These are phyloP conservation scores for Cucumis variabilis DNA, from an alignment of 331 rosid genomes.

Conservation along the genomic window DNA sequence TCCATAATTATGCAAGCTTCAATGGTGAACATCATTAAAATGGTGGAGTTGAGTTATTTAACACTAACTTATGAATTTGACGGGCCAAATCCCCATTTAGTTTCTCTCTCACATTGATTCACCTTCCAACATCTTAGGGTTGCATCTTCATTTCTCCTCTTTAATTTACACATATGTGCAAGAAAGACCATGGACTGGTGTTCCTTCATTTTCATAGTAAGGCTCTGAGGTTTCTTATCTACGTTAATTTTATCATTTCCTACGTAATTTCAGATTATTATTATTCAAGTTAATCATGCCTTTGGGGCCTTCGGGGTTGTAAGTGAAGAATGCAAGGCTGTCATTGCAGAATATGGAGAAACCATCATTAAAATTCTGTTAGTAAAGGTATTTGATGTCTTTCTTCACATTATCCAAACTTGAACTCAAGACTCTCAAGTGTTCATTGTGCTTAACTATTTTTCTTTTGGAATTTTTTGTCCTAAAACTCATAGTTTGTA, in stretches of 20 bases:
- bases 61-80: no score
- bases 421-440: neutral
- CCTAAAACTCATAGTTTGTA: no score
- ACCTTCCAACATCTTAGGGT: neutral
- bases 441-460: neutral
- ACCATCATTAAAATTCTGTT: slow-evolving; percentile 63
- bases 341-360: slow-evolving; percentile 69
- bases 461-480: no score
- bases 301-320: slow-evolving; percentile 75
- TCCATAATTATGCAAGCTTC: no score
- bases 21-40: no score
- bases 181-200: neutral
- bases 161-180: neutral
- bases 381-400: slow-evolving; percentile 46
- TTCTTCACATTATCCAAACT: neutral
- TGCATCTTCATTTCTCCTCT: neutral
- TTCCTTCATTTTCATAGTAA: neutral
- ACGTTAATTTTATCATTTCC: neutral
- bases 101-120: neutral
- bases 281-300: slow-evolving; percentile 74
- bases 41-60: no score
- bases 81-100: neutral
- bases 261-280: slow-evolving; percentile 49
- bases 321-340: slow-evolving; percentile 72
- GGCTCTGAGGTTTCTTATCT: neutral